Evolutionary conservation across 2,329 filamentous ascomycete species (phyloP), one percentile per base, ranked within the genome.

Genomic region (Colletotrichum liaoningense): DNA sequence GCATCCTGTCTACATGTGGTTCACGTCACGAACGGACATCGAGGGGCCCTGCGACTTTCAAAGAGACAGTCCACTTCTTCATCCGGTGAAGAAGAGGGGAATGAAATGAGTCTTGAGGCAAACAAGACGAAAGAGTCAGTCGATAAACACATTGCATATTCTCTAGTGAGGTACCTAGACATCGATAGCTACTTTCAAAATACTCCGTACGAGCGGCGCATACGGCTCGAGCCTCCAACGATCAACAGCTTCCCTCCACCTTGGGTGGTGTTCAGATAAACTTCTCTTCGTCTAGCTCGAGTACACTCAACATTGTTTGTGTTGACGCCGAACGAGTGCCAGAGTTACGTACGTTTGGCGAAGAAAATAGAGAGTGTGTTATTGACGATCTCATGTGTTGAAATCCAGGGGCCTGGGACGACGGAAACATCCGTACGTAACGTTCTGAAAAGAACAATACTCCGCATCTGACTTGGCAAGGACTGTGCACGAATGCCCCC

Each of bases 1-100:
- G 66, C 69, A 26, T 59, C 59, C 52, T 59, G 52, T 57, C 42
- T 49, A 46, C 6, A 63, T 64, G 59, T 30, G 59, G 55, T 59
- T 60, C 42, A 64, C 33, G n/a, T 56, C 55, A 60, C 59, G 42
- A 46, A 64, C 38, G 35, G 28, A 49, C 35, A 33, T 46, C 26
- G 46, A 52, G 30, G 35, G 19, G 22, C 67, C 52, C 54, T n/a
- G 26, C 16, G 59, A 30, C 26, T 26, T 59, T 26, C 54, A 33
- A 19, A 19, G 35, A 26, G 52, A 16, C 19, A 35, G 33, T 55
- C 63, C 46, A 56, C n/a, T 28, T 24, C 30, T 30, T 33, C 26
- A 24, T 11, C 14, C 8, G 12, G 5, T 22, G 4, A 49, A 30
- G 8, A 35, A 49, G 42, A 49, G 42, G 56, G 62, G 22, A 55